Conservation (phyloP, 495 filamentous ascomycete genomes). For the Talaromyces stipitatus region DNA sequence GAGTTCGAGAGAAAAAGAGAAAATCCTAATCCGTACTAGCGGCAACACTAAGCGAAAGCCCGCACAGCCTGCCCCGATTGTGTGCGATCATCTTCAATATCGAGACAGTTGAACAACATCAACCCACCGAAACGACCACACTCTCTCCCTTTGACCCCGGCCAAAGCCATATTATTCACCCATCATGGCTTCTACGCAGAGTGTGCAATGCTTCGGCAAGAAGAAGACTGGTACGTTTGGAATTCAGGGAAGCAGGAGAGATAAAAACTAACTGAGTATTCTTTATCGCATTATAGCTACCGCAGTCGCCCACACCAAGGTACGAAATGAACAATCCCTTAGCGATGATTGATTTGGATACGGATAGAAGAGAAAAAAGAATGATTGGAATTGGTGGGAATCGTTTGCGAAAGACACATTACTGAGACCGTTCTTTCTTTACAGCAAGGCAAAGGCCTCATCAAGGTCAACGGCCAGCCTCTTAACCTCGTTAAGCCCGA, state of each 20-base stretch:
- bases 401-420: not conserved
- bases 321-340: conserved; percentile 35
- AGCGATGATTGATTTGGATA: not conserved
- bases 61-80: conserved; percentile 33
- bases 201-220: conserved; percentile 93
- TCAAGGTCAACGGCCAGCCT: conserved; percentile 98
- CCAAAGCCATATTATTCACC: conserved; percentile 41
- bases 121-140: conserved; percentile 19
- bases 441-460: conserved; percentile 83
- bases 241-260: not conserved
- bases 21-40: conserved; percentile 18
- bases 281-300: conserved; percentile 47
- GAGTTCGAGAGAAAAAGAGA: not conserved
- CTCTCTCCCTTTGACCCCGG: conserved; percentile 38
- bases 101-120: conserved; percentile 8
- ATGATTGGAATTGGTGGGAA: not conserved
- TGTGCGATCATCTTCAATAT: conserved; percentile 5
- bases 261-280: conserved; percentile 10
- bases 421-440: conserved; percentile 8
- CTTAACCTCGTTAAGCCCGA: conserved; percentile 89
- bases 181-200: conserved; percentile 73
- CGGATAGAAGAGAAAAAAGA: not conserved
- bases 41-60: conserved; percentile 37
- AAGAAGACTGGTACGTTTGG: conserved; percentile 66
- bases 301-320: conserved; percentile 92